Conservation (phyloP, 257 asterid genomes). For the Solanum chiquidenum region DNA sequence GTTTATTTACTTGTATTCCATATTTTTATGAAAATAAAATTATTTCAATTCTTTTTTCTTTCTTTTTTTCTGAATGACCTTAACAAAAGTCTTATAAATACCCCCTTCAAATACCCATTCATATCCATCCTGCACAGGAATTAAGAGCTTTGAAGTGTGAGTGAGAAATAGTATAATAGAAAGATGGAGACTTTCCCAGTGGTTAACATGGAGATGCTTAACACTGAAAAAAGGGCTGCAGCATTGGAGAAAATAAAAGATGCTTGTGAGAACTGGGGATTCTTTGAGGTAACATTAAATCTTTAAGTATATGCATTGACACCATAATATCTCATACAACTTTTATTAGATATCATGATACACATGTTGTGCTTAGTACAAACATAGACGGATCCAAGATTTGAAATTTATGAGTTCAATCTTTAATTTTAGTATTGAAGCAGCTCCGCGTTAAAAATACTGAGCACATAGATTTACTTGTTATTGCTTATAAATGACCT, state of each 20-base stretch:
- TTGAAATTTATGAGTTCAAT: background rate
- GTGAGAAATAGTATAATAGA: background rate
- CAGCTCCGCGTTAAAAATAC: background rate
- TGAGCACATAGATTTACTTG: background rate
- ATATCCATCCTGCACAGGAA: background rate
- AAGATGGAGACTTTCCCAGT: conserved; percentile 52
- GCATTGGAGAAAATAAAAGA: conserved; percentile 47
- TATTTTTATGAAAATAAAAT: background rate
- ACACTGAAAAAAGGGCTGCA: conserved; percentile 44
- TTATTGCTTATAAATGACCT: background rate
- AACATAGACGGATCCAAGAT: background rate
- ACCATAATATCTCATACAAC: background rate
- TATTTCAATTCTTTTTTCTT: background rate
- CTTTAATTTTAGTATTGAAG: background rate
- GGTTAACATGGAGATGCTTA: conserved; percentile 46
- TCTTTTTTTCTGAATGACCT: background rate
- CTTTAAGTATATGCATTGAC: background rate
- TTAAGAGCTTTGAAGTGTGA: background rate
- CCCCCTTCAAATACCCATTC: conserved; percentile 1
- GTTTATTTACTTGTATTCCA: background rate
- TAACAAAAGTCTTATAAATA: conserved; percentile 31
- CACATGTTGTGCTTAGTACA: background rate
- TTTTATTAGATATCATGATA: background rate
- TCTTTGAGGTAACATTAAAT: conserved; percentile 44
- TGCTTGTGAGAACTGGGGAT: conserved; percentile 73